Base-by-base conservation (phyloP, 345 rosid genomes). In the Lepidium africanum region DNA sequence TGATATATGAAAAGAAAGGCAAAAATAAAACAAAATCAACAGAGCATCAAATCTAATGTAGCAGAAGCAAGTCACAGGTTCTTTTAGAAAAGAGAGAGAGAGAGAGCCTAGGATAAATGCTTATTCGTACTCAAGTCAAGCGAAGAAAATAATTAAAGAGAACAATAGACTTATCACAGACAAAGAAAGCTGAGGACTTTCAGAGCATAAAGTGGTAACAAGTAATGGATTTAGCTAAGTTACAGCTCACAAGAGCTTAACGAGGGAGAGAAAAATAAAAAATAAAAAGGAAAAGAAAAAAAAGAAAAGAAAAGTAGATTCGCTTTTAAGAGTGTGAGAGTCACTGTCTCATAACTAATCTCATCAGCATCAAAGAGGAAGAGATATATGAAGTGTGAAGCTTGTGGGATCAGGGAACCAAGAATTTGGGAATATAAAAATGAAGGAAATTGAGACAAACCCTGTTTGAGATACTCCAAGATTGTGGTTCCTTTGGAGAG, bases 141-240 rank as follows among this genome's bases (percentile, higher is more conserved):
- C 12, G 54, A 79, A 71, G 77, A 77, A 74, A 73, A 49, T 57
- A 13, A 64, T 12, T 25, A 80, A 62, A 84, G 81, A 82, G 76
- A 75, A 56, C 64, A 41, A 54, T 40, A 59, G 51, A 56, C 63
- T 61, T 53, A 75, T 75, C 55, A 53, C 48, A 81, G 84, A 85
- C 86, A 84, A 92, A 76, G 72, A 65, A 76, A 86, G 86, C 91
- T 81, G 91, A 86, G 74, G 74, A 78, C 90, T 92, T 90, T 89
- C 87, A 86, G 92, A 84, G 91, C 81, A 92, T 89, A 92, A 87
- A 92, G 95, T 79, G 71, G 74, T 63, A 72, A 80, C 79, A 81
- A 84, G 78, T 81, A 49, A 83, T 69, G 79, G 71, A 80, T 76
- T 76, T 83, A 78, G 84, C 82, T 75, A 80, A 79, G 71, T 70